Percentiles rank a stretch among this genome's conserved stretches.
phyloP scores from a whole-genome alignment of 2,329 filamentous ascomycete genomes.

The Nannizzia gypsea region DNA sequence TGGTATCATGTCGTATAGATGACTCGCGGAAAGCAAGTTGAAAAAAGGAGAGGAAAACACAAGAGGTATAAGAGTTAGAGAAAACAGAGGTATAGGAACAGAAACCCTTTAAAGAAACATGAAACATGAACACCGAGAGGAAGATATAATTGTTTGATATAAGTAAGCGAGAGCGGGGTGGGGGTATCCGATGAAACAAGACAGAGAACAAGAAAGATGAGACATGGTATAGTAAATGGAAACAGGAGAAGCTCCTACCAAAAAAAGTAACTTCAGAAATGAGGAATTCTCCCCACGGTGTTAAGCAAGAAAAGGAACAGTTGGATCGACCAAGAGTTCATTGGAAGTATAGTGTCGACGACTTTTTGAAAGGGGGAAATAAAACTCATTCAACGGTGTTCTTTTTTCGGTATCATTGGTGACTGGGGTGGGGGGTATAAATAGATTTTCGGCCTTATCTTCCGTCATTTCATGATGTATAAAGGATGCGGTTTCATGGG shows the following conservation, averaged over 20 bases:
- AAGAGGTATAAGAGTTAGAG: constrained; percentile 25
- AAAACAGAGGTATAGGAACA: constrained; percentile 14
- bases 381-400: background rate
- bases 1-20: constrained; percentile 4
- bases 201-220: background rate
- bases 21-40: background rate
- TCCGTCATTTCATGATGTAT: background rate
- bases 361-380: background rate
- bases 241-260: background rate
- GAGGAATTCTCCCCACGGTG: background rate
- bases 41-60: constrained; percentile 13
- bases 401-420: constrained; percentile 1
- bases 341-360: background rate
- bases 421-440: background rate
- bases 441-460: background rate
- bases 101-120: constrained; percentile 1
- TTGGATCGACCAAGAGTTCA: background rate
- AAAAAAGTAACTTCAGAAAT: background rate
- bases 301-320: constrained; percentile 2
- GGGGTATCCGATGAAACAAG: constrained; percentile 5
- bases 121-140: constrained; percentile 3
- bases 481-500: background rate
- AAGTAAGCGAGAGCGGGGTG: constrained; percentile 23
- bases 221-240: background rate
- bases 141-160: constrained; percentile 6